Evolutionary conservation across 2,329 filamentous ascomycete species (phyloP).

Genomic region (Magnaporthiopsis incrustans): DNA sequence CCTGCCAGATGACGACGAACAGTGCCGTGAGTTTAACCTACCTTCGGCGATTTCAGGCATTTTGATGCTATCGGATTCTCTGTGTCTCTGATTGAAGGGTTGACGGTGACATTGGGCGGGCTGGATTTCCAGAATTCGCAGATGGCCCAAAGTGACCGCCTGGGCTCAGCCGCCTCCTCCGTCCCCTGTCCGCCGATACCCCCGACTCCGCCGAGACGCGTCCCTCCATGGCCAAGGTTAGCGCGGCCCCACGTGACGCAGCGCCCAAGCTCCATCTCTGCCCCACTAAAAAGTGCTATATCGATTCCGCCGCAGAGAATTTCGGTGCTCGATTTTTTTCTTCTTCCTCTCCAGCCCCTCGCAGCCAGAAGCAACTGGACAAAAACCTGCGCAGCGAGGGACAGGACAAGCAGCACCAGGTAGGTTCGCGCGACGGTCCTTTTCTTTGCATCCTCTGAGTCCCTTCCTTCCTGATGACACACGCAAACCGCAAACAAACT

Average conservation of each 20-base stretch:
- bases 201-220: no score
- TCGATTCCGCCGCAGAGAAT: conserved; percentile 11
- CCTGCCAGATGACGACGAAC: not conserved
- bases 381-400: no score
- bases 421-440: no score
- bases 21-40: conserved; percentile 15
- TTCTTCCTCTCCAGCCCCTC: not conserved
- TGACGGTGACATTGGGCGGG: no score
- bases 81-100: no score
- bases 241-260: no score
- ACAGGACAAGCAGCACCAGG: no score
- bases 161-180: no score
- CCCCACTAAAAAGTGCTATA: conserved; percentile 1
- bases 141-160: not conserved
- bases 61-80: conserved; percentile 9
- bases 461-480: conserved; percentile 64
- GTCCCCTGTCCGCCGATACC: no score
- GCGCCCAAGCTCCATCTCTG: not conserved
- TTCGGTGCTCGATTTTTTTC: conserved; percentile 19
- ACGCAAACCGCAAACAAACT: conserved; percentile 83
- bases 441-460: conserved; percentile 6
- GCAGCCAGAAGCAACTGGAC: no score
- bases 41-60: conserved; percentile 61
- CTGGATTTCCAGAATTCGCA: conserved; percentile 1
- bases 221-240: no score